These are phyloP conservation scores for Xylariaceae sp. DNA, from an alignment of 2,329 filamentous ascomycete genomes.

Conservation along the genomic window DNA sequence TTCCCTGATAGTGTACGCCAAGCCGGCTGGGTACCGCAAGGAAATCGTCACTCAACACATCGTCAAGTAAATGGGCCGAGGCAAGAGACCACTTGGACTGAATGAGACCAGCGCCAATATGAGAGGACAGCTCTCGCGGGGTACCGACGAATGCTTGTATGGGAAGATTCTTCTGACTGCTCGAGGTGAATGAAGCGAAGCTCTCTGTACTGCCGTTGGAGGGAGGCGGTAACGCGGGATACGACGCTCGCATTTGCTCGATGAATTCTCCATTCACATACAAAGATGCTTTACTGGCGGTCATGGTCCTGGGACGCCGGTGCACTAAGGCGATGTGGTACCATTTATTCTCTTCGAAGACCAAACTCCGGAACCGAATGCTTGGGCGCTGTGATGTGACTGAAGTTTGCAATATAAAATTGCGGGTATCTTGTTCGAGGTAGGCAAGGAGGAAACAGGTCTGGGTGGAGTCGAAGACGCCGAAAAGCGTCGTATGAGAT, in stretches of 20 bases:
- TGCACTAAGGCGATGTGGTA: constrained; percentile 93
- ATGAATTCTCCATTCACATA: constrained; percentile 92
- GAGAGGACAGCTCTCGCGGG: constrained; percentile 76
- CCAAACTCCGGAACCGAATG: constrained; percentile 81
- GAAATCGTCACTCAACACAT: constrained; percentile 83
- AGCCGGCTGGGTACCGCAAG: constrained; percentile 86
- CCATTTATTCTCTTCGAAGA: constrained; percentile 74
- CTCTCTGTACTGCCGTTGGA: constrained; percentile 59
- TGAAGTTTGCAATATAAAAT: constrained; percentile 94
- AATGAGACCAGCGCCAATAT: constrained; percentile 66
- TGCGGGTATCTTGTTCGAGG: constrained; percentile 84
- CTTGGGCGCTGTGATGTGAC: constrained; percentile 81
- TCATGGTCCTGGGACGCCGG: constrained; percentile 67
- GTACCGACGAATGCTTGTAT: constrained; percentile 94
- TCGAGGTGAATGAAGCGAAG: constrained; percentile 63
- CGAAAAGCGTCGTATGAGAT: constrained; percentile 91
- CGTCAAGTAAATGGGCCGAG: constrained; percentile 82
- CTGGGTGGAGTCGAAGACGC: constrained; percentile 85
- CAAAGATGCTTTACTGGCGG: constrained; percentile 74
- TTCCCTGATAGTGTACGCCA: constrained; percentile 86
- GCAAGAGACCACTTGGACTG: constrained; percentile 83
- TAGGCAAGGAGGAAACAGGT: constrained; percentile 93
- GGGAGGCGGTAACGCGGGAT: constrained; percentile 69
- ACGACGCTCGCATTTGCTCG: constrained; percentile 85
- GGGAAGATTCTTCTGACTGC: constrained; percentile 53